Conservation (phyloP, 2,329 filamentous ascomycete genomes). For the Nemania sp. region DNA sequence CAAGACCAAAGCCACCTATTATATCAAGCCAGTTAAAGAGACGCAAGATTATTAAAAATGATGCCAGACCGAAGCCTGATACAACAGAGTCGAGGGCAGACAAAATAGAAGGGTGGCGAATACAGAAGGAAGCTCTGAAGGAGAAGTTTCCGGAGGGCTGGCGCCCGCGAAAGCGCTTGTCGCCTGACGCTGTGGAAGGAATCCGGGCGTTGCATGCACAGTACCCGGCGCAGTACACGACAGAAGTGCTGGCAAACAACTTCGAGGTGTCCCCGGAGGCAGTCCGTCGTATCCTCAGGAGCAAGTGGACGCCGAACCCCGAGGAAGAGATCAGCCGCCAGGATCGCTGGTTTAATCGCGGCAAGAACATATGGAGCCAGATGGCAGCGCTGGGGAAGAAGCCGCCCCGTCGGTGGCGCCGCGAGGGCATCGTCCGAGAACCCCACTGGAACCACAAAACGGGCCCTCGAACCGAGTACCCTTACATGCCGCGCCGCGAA, state of each 20-base stretch:
- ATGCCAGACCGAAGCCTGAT: slow-evolving; percentile 1
- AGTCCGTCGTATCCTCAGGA: slow-evolving; percentile 82
- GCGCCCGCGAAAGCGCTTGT: slow-evolving; percentile 83
- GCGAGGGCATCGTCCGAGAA: slow-evolving; percentile 55
- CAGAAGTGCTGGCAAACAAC: slow-evolving; percentile 70
- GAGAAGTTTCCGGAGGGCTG: slow-evolving; percentile 82
- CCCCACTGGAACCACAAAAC: slow-evolving; percentile 47
- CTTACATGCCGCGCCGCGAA: slow-evolving; percentile 32
- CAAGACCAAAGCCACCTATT: slow-evolving; percentile 2
- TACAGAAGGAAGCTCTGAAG: slow-evolving; percentile 75
- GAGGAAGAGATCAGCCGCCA: slow-evolving; percentile 62
- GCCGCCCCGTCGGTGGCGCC: slow-evolving; percentile 64
- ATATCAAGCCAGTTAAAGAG: slow-evolving; percentile 32
- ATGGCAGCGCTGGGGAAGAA: slow-evolving; percentile 65
- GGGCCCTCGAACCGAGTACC: slow-evolving; percentile 37
- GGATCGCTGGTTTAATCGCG: slow-evolving; percentile 64
- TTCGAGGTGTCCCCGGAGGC: slow-evolving; percentile 89
- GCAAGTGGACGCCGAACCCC: slow-evolving; percentile 69
- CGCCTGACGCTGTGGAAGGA: slow-evolving; percentile 88
- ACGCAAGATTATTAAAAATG: slow-evolving; percentile 34
- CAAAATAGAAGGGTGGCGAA: slow-evolving; percentile 64
- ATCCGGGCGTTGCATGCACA: slow-evolving; percentile 81
- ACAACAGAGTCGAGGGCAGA: slow-evolving; percentile 28
- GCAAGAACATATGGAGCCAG: slow-evolving; percentile 62
- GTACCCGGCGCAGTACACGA: slow-evolving; percentile 78